A percentile compares a stretch with the other conserved stretches of the same genome.
phyloP scores from a whole-genome alignment of 2,329 filamentous ascomycete genomes.

The Piedraia hortae region DNA sequence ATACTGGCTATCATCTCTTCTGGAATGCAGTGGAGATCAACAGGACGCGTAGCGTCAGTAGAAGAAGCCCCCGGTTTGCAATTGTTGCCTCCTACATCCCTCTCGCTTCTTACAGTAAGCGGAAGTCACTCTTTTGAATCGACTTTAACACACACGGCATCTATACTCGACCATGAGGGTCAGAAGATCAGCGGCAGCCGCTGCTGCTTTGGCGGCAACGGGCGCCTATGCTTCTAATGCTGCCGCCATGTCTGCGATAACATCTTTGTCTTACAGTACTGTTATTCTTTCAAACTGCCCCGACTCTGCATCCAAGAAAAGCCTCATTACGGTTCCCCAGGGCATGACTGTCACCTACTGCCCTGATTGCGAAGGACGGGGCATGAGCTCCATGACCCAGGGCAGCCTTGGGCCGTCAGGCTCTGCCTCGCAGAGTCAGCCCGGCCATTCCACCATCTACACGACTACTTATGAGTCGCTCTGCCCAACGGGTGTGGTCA shows the following conservation, averaged over 20 bases:
- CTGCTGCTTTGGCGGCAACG: constrained; percentile 5
- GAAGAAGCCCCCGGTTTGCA: too few relatives aligned
- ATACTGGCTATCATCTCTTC: too few relatives aligned
- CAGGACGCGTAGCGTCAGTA: too few relatives aligned
- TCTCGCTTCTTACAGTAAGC: too few relatives aligned
- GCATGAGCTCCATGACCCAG: constrained; percentile 2
- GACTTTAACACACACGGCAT: too few relatives aligned
- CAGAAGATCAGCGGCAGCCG: constrained; percentile 5
- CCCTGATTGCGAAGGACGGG: constrained; percentile 8
- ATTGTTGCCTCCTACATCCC: too few relatives aligned
- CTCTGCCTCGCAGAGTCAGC: too few relatives aligned
- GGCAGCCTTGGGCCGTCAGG: too few relatives aligned
- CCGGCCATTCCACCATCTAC: constrained; percentile 13
- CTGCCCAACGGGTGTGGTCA: constrained; percentile 11
- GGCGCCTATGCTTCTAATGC: constrained; percentile 7
- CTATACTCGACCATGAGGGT: constrained; percentile 7
- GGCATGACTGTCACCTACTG: constrained; percentile 14
- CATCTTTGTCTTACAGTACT: constrained; percentile 9
- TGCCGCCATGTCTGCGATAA: constrained; percentile 2
- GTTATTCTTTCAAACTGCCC: constrained; percentile 12
- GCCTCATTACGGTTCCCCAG: constrained; percentile 12
- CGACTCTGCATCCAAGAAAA: constrained; percentile 8
- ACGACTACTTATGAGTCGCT: constrained; percentile 12
- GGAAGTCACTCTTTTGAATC: too few relatives aligned
- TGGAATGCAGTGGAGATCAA: too few relatives aligned